phyloP scores from a whole-genome alignment of 2,329 filamentous ascomycete genomes.

The Stromatinia cepivora region DNA sequence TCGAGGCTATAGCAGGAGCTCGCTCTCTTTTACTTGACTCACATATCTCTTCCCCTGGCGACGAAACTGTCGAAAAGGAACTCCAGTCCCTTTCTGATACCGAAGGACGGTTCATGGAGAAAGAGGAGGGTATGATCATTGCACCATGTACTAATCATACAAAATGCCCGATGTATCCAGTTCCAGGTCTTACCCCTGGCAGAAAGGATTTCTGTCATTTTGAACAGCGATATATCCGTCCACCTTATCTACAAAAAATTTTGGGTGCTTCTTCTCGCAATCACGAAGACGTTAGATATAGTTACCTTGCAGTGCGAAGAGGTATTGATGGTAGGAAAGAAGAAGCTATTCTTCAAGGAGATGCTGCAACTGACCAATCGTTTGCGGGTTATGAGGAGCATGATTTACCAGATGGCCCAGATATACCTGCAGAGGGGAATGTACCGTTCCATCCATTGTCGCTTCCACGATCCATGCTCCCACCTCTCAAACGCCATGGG shows the following conservation, averaged over 20 bases:
- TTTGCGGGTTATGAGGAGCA: slow-evolving; percentile 70
- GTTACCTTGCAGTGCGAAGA: slow-evolving; percentile 82
- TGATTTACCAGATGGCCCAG: slow-evolving; percentile 35
- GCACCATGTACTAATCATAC: slow-evolving; percentile 86
- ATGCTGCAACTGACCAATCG: slow-evolving; percentile 61
- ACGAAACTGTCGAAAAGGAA: slow-evolving; percentile 45
- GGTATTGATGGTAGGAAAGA: slow-evolving; percentile 57
- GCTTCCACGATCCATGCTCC: slow-evolving; percentile 75
- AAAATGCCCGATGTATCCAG: slow-evolving; percentile 83
- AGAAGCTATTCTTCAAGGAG: slow-evolving; percentile 50
- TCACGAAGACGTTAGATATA: slow-evolving; percentile 88
- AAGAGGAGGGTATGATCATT: slow-evolving; percentile 63
- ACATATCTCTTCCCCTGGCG: slow-evolving; percentile 65
- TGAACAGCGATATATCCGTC: slow-evolving; percentile 82
- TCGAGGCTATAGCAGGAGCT: slow-evolving; percentile 86
- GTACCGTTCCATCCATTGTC: slow-evolving; percentile 56
- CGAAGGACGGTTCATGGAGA: slow-evolving; percentile 41
- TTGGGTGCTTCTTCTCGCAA: slow-evolving; percentile 69
- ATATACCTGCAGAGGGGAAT: slow-evolving; percentile 28
- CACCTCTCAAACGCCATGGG: slow-evolving; percentile 81
- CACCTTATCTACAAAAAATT: slow-evolving; percentile 76
- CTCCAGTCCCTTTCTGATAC: slow-evolving; percentile 35
- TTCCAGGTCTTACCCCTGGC: slow-evolving; percentile 66
- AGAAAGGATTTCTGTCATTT: slow-evolving; percentile 93
- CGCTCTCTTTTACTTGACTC: slow-evolving; percentile 75